Conservation (phyloP, 2,329 filamentous ascomycete genomes). For the Trichoderma atrobrunneum region DNA sequence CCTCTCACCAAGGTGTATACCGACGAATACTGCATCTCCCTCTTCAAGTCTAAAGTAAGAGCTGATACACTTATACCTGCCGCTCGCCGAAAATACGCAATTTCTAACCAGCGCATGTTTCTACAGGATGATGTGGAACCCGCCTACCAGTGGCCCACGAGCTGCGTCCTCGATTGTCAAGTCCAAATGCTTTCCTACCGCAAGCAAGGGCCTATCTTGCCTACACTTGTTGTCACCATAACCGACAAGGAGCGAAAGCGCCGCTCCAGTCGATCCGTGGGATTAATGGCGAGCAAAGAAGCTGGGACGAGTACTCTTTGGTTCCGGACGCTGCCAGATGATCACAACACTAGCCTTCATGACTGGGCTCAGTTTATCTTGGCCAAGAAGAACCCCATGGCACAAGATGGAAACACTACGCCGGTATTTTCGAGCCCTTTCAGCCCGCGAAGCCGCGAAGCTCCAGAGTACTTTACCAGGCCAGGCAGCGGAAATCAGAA, state of each 20-base stretch:
- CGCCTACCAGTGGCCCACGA: constrained; percentile 52
- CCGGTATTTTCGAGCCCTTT: constrained; percentile 56
- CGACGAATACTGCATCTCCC: constrained; percentile 49
- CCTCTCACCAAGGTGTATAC: constrained; percentile 32
- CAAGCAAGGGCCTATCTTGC: constrained; percentile 58
- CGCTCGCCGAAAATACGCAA: neutral
- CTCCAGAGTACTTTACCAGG: constrained; percentile 41
- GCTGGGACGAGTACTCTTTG: constrained; percentile 48
- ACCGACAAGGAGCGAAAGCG: constrained; percentile 62
- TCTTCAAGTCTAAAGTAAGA: constrained; percentile 56
- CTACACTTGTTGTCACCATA: constrained; percentile 58
- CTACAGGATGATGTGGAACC: constrained; percentile 51
- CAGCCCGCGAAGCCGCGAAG: constrained; percentile 40
- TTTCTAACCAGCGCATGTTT: constrained; percentile 15
- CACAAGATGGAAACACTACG: constrained; percentile 52
- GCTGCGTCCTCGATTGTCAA: constrained; percentile 54
- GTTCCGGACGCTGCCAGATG: constrained; percentile 55
- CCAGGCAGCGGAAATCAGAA: constrained; percentile 44
- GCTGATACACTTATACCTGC: constrained; percentile 16
- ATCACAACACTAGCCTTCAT: constrained; percentile 50
- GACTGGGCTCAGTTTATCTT: constrained; percentile 59
- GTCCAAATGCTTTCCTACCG: constrained; percentile 59
- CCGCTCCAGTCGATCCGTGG: constrained; percentile 61
- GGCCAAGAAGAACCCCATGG: constrained; percentile 43
- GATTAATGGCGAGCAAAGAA: constrained; percentile 53